phyloP scores from a whole-genome alignment of 371 early-diverging fungal genomes.

The Mucor irregularis region DNA sequence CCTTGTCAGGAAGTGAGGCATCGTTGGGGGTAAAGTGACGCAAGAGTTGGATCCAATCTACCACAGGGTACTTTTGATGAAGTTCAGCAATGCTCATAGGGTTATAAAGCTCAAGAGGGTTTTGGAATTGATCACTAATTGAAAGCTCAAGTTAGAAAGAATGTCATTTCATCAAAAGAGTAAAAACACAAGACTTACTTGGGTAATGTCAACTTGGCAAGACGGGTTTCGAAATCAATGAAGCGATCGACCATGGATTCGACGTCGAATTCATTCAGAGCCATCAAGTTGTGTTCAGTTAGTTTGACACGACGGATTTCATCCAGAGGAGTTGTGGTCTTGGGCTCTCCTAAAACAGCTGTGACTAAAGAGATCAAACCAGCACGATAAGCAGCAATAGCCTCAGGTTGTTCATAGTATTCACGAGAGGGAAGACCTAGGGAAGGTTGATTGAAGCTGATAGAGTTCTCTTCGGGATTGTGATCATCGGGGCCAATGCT shows the following conservation, averaged over 20 bases:
- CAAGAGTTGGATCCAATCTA: constrained; percentile 25
- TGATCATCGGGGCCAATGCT: constrained; percentile 41
- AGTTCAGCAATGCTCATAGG: constrained; percentile 42
- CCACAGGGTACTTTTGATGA: constrained; percentile 23
- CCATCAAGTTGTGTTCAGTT: background rate
- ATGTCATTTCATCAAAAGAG: no score
- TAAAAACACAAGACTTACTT: constrained; percentile 18
- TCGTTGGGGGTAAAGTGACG: constrained; percentile 5
- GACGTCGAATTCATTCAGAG: constrained; percentile 11
- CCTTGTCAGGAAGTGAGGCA: background rate
- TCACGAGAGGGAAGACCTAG: constrained; percentile 56
- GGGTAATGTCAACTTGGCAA: constrained; percentile 40
- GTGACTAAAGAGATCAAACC: constrained; percentile 28
- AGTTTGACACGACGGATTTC: constrained; percentile 6
- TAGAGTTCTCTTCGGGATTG: constrained; percentile 35
- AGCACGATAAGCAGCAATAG: constrained; percentile 30
- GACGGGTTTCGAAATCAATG: constrained; percentile 49
- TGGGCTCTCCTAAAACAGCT: constrained; percentile 13
- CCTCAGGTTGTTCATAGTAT: constrained; percentile 47
- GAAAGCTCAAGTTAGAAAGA: background rate
- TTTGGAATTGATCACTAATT: constrained; percentile 31
- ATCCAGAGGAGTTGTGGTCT: background rate
- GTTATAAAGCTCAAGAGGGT: constrained; percentile 57
- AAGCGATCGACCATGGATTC: constrained; percentile 37
- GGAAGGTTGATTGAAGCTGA: constrained; percentile 43